Conservation (phyloP, 257 asterid species). For the Paulownia fortunei region DNA sequence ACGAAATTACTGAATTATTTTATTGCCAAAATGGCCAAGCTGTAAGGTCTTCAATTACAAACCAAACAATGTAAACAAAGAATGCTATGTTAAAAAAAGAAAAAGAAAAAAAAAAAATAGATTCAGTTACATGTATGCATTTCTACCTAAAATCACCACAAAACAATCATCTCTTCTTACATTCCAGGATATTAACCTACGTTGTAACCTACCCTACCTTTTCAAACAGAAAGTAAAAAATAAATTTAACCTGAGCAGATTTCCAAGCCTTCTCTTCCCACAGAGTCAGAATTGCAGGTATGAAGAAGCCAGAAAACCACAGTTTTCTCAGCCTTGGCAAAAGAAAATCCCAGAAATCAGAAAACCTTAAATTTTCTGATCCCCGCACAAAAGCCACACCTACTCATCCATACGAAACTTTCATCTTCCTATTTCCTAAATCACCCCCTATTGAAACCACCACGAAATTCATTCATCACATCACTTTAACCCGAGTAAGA, state of each 20-base stretch:
- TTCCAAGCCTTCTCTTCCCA: slow-evolving; percentile 17
- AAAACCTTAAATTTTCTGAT: slow-evolving; percentile 35
- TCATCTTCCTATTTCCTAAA: neutral
- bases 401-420: neutral
- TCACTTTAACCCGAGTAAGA: neutral
- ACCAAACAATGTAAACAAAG: slow-evolving; percentile 19
- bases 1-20: slow-evolving; percentile 9
- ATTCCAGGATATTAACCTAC: neutral
- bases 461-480: neutral
- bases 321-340: slow-evolving; percentile 27
- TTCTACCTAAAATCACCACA: slow-evolving; percentile 27
- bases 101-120: neutral
- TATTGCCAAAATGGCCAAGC: slow-evolving; percentile 21
- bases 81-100: slow-evolving; percentile 16
- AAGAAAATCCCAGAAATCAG: slow-evolving; percentile 25
- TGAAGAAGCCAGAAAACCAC: slow-evolving; percentile 31
- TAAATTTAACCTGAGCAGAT: slow-evolving; percentile 38
- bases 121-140: slow-evolving; percentile 9
- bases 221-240: slow-evolving; percentile 5
- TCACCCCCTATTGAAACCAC: neutral
- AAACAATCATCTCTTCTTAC: neutral
- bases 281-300: neutral
- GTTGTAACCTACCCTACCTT: slow-evolving; percentile 6
- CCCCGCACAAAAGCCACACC: slow-evolving; percentile 9
- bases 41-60: slow-evolving; percentile 21